Conservation (phyloP, 148 eudicot species). For the Rhododendron kiyosumense region DNA sequence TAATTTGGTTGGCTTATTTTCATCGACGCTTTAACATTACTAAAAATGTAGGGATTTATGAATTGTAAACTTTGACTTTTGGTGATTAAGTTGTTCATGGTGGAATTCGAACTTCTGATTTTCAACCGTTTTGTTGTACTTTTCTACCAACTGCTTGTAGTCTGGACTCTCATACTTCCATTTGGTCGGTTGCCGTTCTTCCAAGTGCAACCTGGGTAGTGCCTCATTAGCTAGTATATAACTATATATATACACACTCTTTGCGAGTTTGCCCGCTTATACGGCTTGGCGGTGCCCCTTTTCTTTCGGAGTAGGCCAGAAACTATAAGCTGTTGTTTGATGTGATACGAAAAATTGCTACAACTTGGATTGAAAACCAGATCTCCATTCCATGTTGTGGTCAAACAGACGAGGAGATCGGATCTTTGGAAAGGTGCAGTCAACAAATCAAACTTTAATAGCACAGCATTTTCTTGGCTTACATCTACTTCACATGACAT, state of each 20-base stretch:
- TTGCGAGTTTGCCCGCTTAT: too few relatives aligned
- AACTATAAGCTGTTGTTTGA: background rate
- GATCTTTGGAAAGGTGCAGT: background rate
- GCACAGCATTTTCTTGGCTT: background rate
- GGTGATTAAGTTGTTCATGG: too few relatives aligned
- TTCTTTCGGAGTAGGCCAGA: background rate
- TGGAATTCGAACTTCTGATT: too few relatives aligned
- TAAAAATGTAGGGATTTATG: background rate
- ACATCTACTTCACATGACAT: background rate
- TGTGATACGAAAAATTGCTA: background rate
- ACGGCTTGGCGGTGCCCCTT: background rate
- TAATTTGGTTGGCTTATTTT: too few relatives aligned
- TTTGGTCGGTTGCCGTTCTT: too few relatives aligned
- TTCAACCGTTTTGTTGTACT: background rate
- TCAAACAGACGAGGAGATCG: background rate
- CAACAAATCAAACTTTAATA: background rate
- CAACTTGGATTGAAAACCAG: background rate
- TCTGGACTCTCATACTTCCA: background rate
- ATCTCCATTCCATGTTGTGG: background rate
- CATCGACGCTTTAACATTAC: background rate
- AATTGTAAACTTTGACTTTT: too few relatives aligned
- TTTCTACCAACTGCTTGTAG: background rate
- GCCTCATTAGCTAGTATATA: too few relatives aligned
- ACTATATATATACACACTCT: too few relatives aligned
- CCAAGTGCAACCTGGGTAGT: too few relatives aligned